Conservation (phyloP, 169 alveolate species). For the Cryptosporidium ubiquitum region DNA sequence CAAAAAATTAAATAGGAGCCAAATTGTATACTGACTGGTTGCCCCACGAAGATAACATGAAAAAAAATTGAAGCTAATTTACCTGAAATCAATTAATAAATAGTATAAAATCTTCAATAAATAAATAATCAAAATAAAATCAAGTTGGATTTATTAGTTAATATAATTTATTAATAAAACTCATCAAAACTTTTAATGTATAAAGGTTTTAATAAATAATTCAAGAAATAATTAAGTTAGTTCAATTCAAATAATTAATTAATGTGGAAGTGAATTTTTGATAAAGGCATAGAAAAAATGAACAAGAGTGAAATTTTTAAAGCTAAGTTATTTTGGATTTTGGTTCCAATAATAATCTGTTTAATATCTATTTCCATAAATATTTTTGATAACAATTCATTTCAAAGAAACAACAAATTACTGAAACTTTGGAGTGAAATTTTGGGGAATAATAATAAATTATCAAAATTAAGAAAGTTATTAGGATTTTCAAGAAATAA, state of each 20-base stretch:
- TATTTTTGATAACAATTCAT: background rate
- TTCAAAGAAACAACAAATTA: background rate
- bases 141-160: background rate
- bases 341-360: background rate
- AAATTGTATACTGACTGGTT: constrained; percentile 1
- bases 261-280: background rate
- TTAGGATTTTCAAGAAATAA: background rate
- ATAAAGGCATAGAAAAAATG: background rate
- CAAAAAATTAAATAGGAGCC: constrained; percentile 16
- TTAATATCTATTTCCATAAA: background rate
- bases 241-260: background rate
- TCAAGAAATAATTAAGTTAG: background rate
- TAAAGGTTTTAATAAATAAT: background rate
- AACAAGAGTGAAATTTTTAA: background rate
- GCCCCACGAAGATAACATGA: constrained; percentile 47
- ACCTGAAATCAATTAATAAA: constrained; percentile 8
- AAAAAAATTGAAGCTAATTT: constrained; percentile 3
- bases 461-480: background rate
- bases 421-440: background rate
- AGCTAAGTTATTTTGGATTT: background rate
- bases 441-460: background rate
- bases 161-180: too few relatives aligned
- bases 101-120: background rate
- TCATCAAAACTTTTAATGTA: background rate
- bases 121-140: background rate